Base-by-base conservation (phyloP, 2,329 filamentous ascomycete species). In the Penicillium janthinellum region DNA sequence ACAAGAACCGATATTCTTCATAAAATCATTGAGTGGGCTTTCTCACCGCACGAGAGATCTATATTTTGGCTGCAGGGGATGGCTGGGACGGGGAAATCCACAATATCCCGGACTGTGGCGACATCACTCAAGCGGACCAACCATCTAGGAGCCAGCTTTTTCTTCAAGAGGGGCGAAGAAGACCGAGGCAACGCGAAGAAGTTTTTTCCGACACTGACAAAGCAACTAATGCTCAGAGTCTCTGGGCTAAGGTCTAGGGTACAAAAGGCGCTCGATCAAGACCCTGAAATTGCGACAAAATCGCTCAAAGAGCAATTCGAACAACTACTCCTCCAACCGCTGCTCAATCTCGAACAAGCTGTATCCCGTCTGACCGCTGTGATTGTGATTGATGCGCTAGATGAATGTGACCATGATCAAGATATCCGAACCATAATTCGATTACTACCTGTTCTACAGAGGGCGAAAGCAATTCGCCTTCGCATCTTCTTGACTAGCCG, bases 401-500 rank as follows among this genome's bases (percentile, higher is more conserved):
- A 59, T 7, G 53, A 59, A 56, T 67, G 61, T 49, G 59, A 69
- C 41, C 11, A 47, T 20, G 53, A 61, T 42, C n/a, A 60, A 34
- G 57, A 67, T 39, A 57, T 70, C 0, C 34, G 54, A 25, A 42
- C 50, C 4, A 66, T 72, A 47, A 48, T 71, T 37, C 57, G 61
- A 34, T 49, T 70, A 41, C 44, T 69, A 31, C 54, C 65, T 8
- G 54, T 62, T 3, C 14, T 53, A 4, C 57, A 54, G 28, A 55
- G 57, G 39, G 11, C 44, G 39, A 52, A 47, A 11, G 49, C 51
- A 3, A 7, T 70, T 20, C 54, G 41, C 0, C 17, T 70, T 7
- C 64, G 64, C 7, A 34, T 67, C 8, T 65, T 71, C 22, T 22
- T 69, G n/a, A 70, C 67, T 3, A 69, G 68, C 44, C 47, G 68